Evolutionary conservation across 306 rosid species (phyloP).

Genomic region (Medicago truncatula): MtrunA17r5.0-ANR NC_053044.1:3957501-3958000

Average conservation of each 20-base stretch:
- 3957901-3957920: background rate
- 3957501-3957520: background rate
- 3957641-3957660: background rate
- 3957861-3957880: background rate
- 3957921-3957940: background rate
- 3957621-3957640: background rate
- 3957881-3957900: background rate
- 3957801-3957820: background rate
- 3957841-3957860: background rate
- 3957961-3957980: background rate
- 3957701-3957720: background rate
- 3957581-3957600: background rate
- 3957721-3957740: background rate
- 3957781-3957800: background rate
- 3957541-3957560: background rate
- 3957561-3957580: background rate
- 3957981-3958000: background rate
- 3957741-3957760: background rate
- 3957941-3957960: background rate
- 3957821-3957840: background rate
- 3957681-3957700: background rate
- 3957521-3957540: background rate
- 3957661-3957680: background rate
- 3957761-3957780: background rate
- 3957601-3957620: background rate